These are phyloP conservation scores for Talaromyces marneffei DNA, from an alignment of 2,329 filamentous ascomycete genomes.

Conservation along the genomic window DNA sequence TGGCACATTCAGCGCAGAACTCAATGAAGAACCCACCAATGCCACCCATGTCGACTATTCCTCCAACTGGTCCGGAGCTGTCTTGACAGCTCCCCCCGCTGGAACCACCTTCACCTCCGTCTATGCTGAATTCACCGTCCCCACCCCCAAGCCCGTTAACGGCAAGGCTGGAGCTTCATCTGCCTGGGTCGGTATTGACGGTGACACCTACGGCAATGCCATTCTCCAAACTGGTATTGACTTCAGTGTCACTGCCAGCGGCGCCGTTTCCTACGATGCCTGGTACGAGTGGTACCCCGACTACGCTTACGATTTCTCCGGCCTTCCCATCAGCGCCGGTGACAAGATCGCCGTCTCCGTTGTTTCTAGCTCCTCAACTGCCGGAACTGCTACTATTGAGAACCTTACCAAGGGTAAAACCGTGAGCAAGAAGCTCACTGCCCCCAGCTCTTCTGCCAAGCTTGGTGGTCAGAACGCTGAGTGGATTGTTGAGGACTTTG, in stretches of 20 bases:
- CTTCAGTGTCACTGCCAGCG: slow-evolving; percentile 43
- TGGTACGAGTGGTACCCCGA: slow-evolving; percentile 61
- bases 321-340: slow-evolving; percentile 42
- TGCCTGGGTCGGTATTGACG: slow-evolving; percentile 59
- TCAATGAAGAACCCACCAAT: not conserved
- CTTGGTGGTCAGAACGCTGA: slow-evolving; percentile 55
- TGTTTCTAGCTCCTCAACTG: slow-evolving; percentile 37
- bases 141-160: slow-evolving; percentile 37
- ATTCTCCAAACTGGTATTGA: slow-evolving; percentile 56
- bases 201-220: slow-evolving; percentile 49
- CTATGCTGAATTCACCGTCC: slow-evolving; percentile 46
- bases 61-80: slow-evolving; percentile 56
- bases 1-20: not conserved
- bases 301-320: slow-evolving; percentile 48
- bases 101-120: slow-evolving; percentile 45
- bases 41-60: slow-evolving; percentile 36
- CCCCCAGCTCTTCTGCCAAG: slow-evolving; percentile 26
- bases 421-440: slow-evolving; percentile 49
- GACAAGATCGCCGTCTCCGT: slow-evolving; percentile 40
- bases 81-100: slow-evolving; percentile 39
- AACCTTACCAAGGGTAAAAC: slow-evolving; percentile 50
- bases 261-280: slow-evolving; percentile 44
- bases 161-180: slow-evolving; percentile 39
- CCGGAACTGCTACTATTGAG: slow-evolving; percentile 45
- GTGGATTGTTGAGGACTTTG: slow-evolving; percentile 58